A percentile compares a stretch with the other conserved stretches of the same genome.
Conservation (phyloP, 306 rosid genomes). For the Astragalus glycyphyllos region DNA sequence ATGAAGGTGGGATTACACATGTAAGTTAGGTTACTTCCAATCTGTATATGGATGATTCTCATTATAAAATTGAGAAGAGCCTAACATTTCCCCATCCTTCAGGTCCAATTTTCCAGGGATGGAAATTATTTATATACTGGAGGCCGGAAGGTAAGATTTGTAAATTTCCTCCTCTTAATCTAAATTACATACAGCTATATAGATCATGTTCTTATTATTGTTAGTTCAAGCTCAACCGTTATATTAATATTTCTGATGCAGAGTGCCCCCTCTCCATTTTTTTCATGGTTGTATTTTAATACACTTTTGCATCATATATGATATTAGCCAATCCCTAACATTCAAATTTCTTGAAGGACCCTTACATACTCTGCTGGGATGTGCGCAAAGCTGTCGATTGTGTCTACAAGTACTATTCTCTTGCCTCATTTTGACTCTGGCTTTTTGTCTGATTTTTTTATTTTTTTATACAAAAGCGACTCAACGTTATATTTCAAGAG, state of each 20-base stretch:
- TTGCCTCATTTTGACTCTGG: slow-evolving; percentile 17
- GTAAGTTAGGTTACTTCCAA: slow-evolving; percentile 62
- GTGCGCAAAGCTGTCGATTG: slow-evolving; percentile 88
- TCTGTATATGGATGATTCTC: slow-evolving; percentile 34
- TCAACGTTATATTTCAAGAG: slow-evolving; percentile 25
- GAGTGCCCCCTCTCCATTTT: neutral
- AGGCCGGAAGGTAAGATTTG: slow-evolving; percentile 77
- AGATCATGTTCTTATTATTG: slow-evolving; percentile 8
- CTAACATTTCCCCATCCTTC: slow-evolving; percentile 45
- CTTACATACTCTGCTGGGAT: slow-evolving; percentile 98
- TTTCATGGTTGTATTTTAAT: slow-evolving; percentile 1
- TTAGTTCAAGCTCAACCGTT: slow-evolving; percentile 23
- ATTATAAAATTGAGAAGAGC: slow-evolving; percentile 34
- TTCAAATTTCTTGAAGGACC: slow-evolving; percentile 72
- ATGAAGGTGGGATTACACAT: slow-evolving; percentile 98
- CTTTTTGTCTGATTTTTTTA: slow-evolving; percentile 29
- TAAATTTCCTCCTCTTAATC: slow-evolving; percentile 20
- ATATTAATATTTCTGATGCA: neutral
- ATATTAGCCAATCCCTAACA: slow-evolving; percentile 31
- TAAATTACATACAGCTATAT: slow-evolving; percentile 27
- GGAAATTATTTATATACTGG: slow-evolving; percentile 94
- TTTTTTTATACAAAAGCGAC: slow-evolving; percentile 18
- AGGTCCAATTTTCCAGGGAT: slow-evolving; percentile 93
- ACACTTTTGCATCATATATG: slow-evolving; percentile 31
- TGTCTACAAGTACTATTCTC: slow-evolving; percentile 76